Evolutionary conservation across 1,284 basidiomycete species (phyloP).

Genomic region (Boletus smithii): DNA sequence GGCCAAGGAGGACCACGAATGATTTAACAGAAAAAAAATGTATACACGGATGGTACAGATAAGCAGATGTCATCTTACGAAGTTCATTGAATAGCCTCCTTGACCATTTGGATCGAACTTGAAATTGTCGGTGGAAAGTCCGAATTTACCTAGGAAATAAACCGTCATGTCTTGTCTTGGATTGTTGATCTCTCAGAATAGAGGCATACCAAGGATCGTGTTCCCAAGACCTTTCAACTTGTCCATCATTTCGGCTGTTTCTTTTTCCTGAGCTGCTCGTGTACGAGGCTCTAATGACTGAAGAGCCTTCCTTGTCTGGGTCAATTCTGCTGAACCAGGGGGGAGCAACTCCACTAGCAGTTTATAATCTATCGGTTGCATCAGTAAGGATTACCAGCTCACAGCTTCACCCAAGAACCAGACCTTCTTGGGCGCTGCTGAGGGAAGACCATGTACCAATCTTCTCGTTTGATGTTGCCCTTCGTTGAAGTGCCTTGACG

Average conservation of each 20-base stretch:
- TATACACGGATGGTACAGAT: not conserved
- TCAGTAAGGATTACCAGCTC: constrained; percentile 1
- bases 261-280: constrained; percentile 76
- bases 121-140: constrained; percentile 90
- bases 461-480: constrained; percentile 80
- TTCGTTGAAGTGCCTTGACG: constrained; percentile 83
- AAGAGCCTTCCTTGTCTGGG: constrained; percentile 50
- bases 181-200: not conserved
- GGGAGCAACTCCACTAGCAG: constrained; percentile 63
- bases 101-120: constrained; percentile 90
- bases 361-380: constrained; percentile 68
- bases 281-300: constrained; percentile 60
- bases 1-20: not conserved
- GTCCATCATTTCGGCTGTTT: constrained; percentile 89
- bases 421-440: constrained; percentile 81
- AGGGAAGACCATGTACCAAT: constrained; percentile 82
- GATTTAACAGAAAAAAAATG: constrained; percentile 5
- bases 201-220: constrained; percentile 72
- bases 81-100: constrained; percentile 93
- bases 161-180: not conserved
- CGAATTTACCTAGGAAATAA: constrained; percentile 65
- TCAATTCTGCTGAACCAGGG: constrained; percentile 48
- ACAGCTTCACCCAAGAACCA: not conserved
- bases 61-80: constrained; percentile 45
- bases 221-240: constrained; percentile 95